Percentiles rank a stretch among this genome's conserved stretches.
Evolutionary conservation across 2,329 filamentous ascomycete species (phyloP).

Genomic region (Sporothrix inflata): DNA sequence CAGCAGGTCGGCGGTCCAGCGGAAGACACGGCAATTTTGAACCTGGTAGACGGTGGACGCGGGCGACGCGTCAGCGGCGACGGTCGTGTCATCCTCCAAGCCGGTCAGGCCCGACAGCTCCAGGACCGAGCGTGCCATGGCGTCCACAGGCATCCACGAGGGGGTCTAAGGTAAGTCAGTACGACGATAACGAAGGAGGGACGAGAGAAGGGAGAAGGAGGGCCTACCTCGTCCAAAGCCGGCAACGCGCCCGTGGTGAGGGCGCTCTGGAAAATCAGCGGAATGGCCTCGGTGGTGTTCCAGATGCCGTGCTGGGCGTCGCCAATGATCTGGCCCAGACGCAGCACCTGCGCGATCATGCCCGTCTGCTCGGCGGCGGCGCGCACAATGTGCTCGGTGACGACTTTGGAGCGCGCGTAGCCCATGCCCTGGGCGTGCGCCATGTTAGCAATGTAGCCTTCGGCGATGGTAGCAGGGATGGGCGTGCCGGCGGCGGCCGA

Average conservation of each 20-base stretch:
- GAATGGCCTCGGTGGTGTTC: conserved; percentile 57
- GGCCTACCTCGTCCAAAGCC: conserved; percentile 45
- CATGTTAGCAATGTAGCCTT: conserved; percentile 36
- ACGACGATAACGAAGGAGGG: background rate
- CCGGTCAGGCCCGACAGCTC: conserved; percentile 35
- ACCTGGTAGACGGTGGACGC: conserved; percentile 49
- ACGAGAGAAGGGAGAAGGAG: too few relatives aligned
- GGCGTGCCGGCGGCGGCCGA: conserved; percentile 47
- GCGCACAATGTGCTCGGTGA: conserved; percentile 26
- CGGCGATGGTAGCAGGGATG: conserved; percentile 42
- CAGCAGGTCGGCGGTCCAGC: conserved; percentile 45
- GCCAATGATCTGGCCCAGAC: conserved; percentile 56
- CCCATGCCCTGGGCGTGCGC: conserved; percentile 53
- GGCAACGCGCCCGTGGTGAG: conserved; percentile 50
- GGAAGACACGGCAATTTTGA: conserved; percentile 53
- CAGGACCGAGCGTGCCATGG: conserved; percentile 46
- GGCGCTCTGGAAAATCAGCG: conserved; percentile 54
- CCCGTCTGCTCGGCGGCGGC: conserved; percentile 24
- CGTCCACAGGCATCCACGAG: conserved; percentile 53
- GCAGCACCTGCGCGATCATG: conserved; percentile 42
- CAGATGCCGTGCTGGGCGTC: conserved; percentile 53
- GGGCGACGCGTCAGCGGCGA: conserved; percentile 32
- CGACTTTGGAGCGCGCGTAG: conserved; percentile 46
- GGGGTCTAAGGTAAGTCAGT: conserved; percentile 35
- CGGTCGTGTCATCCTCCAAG: conserved; percentile 25